These are phyloP conservation scores for Rubroshorea leprosula DNA, from an alignment of 345 rosid species.

Conservation along the genomic window DNA sequence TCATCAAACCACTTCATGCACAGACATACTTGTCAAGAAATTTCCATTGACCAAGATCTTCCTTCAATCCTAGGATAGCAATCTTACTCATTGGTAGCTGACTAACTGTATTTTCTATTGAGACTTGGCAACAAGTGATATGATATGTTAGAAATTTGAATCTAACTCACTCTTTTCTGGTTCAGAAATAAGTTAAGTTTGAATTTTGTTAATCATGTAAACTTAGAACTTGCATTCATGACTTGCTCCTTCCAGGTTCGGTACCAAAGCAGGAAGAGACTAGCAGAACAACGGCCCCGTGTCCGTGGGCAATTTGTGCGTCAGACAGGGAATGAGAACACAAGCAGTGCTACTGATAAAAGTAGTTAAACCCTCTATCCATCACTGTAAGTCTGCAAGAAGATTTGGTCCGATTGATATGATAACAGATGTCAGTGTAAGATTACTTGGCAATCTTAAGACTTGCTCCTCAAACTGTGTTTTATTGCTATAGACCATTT, in stretches of 20 bases:
- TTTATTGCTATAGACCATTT: constrained; percentile 8
- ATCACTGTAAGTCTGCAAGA: neutral
- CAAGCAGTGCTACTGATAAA: constrained; percentile 21
- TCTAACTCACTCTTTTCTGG: no score
- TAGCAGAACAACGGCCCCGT: constrained; percentile 32
- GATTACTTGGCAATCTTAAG: neutral
- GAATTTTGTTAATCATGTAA: neutral
- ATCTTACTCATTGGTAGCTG: neutral
- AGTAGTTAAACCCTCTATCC: neutral
- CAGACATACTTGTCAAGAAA: no score
- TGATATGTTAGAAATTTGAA: neutral
- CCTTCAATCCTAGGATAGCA: neutral
- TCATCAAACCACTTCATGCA: no score
- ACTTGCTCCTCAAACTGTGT: neutral
- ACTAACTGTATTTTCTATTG: no score
- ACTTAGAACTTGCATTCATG: neutral
- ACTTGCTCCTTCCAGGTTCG: constrained; percentile 16
- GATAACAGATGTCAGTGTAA: constrained; percentile 1
- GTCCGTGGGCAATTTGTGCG: constrained; percentile 29
- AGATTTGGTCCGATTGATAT: neutral
- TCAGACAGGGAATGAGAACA: constrained; percentile 18
- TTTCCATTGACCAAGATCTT: neutral
- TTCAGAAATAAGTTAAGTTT: neutral
- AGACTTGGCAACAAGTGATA: neutral
- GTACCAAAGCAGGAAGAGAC: constrained; percentile 30